phyloP scores from a whole-genome alignment of 208 protist species.

The Wallacemonas sp. region DNA sequence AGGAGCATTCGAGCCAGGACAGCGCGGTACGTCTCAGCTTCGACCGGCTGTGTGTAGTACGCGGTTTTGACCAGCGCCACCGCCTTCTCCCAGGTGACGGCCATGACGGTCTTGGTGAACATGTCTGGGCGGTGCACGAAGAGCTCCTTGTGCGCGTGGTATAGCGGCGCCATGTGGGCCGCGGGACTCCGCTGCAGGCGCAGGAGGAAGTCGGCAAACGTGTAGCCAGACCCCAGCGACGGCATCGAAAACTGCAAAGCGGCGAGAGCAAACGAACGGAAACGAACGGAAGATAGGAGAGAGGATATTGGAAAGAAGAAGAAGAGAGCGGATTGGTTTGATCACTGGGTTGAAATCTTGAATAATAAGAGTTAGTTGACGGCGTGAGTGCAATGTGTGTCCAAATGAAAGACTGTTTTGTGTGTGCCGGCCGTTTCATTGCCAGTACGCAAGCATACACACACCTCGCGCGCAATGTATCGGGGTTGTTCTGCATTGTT shows the following conservation, averaged over 20 bases:
- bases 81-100: constrained; percentile 72
- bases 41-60: constrained; percentile 72
- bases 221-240: constrained; percentile 57
- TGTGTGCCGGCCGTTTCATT: too few relatives aligned
- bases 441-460: too few relatives aligned
- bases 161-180: constrained; percentile 72
- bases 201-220: constrained; percentile 81
- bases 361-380: too few relatives aligned
- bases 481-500: too few relatives aligned
- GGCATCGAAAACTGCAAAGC: too few relatives aligned
- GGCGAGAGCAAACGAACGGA: too few relatives aligned
- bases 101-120: constrained; percentile 56
- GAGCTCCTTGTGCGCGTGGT: constrained; percentile 71
- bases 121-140: constrained; percentile 83
- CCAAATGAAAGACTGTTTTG: too few relatives aligned
- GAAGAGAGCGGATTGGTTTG: too few relatives aligned
- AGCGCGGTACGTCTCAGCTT: constrained; percentile 53
- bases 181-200: constrained; percentile 78
- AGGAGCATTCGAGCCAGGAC: constrained; percentile 82
- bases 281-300: background rate
- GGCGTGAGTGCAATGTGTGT: too few relatives aligned
- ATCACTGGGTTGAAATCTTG: too few relatives aligned
- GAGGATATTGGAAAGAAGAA: background rate
- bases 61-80: constrained; percentile 64
- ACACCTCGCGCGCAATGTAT: too few relatives aligned